Evolutionary conservation across 805 yeast genomes (phyloP), one percentile per base, ranked within the genome.

Genomic region (Komagataella kurtzmanii): DNA sequence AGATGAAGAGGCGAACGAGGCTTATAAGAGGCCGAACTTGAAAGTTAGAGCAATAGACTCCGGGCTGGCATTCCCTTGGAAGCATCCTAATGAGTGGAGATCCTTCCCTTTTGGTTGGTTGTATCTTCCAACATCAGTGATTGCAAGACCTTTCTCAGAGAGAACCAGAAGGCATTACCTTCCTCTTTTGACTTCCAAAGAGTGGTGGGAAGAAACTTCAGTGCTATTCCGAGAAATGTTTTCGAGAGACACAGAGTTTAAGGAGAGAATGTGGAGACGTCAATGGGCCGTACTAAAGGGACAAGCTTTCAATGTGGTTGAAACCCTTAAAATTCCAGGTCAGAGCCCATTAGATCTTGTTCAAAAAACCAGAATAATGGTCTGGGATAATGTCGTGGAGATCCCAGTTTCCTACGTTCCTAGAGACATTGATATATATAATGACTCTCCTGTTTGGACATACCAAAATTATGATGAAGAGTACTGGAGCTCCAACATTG

Each of bases 31-130:
- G 19, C 83, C 83, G 0, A 52, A 45, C 1, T 54, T 84, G 12
- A 72, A 68, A 50, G 70, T 84, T 30, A 88, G 87, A 2, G 91
- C 90, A 0, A 84, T 84, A 47, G 90, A 84, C 58, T 81, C 86
- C 14, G 89, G 89, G 0, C 67, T 84, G 30, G 73, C 89, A 0
- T 83, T 81, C 57, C 90, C 91, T 4, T 84, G 88, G 88, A 83
- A 84, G 58, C 88, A 83, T 56, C 90, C 90, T 0, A 86, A 84
- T 63, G 88, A 83, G 59, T 83, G 89, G 88, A 66, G 90, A 52
- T 80, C 87, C 0, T 84, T 81, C 57, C 90, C 90, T 0, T 84
- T 75, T 65, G 90, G 90, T 0, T 84, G 91, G 91, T 65, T 84
- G 23, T 83, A 79, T 57, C 63, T 84, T 40, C 90, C 90, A 0